Evolutionary conservation across 495 filamentous ascomycete species (phyloP), one percentile per base, ranked within the genome.

Genomic region (Ramalina intermedia): DNA sequence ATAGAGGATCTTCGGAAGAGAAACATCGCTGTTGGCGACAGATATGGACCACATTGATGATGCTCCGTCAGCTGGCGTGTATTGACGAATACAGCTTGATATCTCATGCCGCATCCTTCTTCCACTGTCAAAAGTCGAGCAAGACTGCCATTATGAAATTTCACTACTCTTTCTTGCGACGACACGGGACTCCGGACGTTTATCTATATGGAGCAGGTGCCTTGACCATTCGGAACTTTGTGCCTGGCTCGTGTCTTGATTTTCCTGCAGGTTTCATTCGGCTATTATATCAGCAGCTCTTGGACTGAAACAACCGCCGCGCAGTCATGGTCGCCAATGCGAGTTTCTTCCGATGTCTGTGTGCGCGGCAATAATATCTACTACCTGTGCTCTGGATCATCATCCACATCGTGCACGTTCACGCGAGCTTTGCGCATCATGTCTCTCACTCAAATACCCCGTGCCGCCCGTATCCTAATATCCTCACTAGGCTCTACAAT

Each of bases 1-100:
- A 60, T 76, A 6, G 68, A 71, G 50, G 50, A 56, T 6, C 63
- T 74, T 33, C 41, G 70, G 52, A 65, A 68, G 57, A 49, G 56
- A 27, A 56, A 63, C 36, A 50, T 57, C 43, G 54, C 71, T 46
- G 60, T 66, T 17, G 70, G 70, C n/a, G 45, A 47, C 20, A 58
- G 68, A 29, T 69, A 70, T 44, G 20, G 27, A 17, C 3, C 17
- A n/a, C 43, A 47, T 40, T 47, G 29, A 33, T 11, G 7, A 33
- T 13, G 8, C 29, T 7, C 5, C 6, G 29, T 33, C 29, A 11
- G 29, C 29, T 33, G 29, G 29, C 29, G 1, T 9, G 9, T 29
- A 29, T 11, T 33, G 29, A 33, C 29, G 12, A 33, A 7, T 11
- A 33, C 8, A 3, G 12, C 29, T 33, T 7, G 12, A 11, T 33